Percentiles rank a stretch among this genome's conserved stretches.
These are phyloP conservation scores for Ceratocystis cacaofunesta DNA, from an alignment of 2,329 filamentous ascomycete species.

Conservation along the genomic window DNA sequence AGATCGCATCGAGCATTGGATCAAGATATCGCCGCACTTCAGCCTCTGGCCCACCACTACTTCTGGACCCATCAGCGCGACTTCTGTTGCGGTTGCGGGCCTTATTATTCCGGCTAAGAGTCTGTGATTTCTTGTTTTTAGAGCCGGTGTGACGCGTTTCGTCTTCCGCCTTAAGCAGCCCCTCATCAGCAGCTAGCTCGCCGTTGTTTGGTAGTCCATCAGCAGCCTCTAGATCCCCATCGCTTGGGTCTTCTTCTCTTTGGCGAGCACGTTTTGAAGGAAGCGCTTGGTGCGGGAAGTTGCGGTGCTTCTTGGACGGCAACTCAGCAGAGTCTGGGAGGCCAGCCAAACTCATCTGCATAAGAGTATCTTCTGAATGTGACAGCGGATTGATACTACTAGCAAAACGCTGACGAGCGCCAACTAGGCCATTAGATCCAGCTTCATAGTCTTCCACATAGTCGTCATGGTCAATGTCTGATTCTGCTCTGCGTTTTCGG, in stretches of 20 bases:
- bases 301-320: conserved; percentile 26
- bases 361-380: conserved; percentile 32
- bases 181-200: background rate
- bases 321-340: conserved; percentile 30
- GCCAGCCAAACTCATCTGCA: conserved; percentile 35
- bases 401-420: conserved; percentile 9
- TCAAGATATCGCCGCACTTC: conserved; percentile 12
- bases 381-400: conserved; percentile 35
- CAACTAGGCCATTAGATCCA: background rate
- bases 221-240: background rate
- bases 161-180: background rate
- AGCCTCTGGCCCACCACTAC: conserved; percentile 4
- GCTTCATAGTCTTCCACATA: background rate
- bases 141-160: background rate
- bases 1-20: conserved; percentile 14
- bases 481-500: conserved; percentile 10
- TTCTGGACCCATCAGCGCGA: background rate
- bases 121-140: background rate
- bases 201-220: background rate
- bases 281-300: conserved; percentile 32
- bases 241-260: background rate
- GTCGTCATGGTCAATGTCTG: conserved; percentile 2
- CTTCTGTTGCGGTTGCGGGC: background rate
- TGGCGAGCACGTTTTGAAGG: background rate
- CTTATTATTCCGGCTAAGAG: background rate